Evolutionary conservation across 176 grass and related monocot genomes (phyloP), one percentile per base, ranked within the genome.

Genomic region (Oryza coarctata): DNA sequence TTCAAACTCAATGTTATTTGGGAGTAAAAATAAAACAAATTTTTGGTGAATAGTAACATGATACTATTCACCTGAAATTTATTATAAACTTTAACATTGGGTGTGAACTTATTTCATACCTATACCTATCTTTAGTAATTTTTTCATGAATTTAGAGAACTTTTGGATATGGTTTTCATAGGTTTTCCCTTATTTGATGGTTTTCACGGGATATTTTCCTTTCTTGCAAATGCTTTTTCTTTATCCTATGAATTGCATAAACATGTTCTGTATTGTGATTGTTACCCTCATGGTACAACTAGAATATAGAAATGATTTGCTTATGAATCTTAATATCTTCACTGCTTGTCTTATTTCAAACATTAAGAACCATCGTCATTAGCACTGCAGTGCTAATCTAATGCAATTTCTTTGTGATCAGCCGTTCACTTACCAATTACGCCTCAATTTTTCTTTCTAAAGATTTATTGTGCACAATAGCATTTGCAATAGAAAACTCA

Each of bases 401-500:
- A 55, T 1, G 18, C 12, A 9, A 2, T 35, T 9, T 65, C 4
- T 9, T 25, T 52, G 11, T 47, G 3, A 23, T 33, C 38, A 63
- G 27, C 55, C 25, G 10, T 63, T 47, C 12, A 35, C 31, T 27
- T 28, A 52, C 29, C 15, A 70, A 61, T 43, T 45, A 20, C 9
- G 3, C 22, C 65, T 78, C 35, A n/a, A 71, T 60, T 60, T 57
- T n/a, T 60, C 6, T 60, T 60, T 11, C 22, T 25, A 60, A 27
- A 58, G 26, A 17, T 70, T 60, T 25, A 29, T 76, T 62, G 29
- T 13, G 15, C 49, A 81, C 35, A 47, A 73, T 3, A 33, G 6
- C 8, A 76, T 32, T 44, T 18, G 50, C 12, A 62, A 41, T 10
- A 1, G 76, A 39, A 43, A 35, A 63, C 88, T 97, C 74, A 97